Evolutionary conservation across 2,329 filamentous ascomycete genomes (phyloP), one percentile per base, ranked within the genome.

Genomic region (Pseudogymnoascus sp.): DNA sequence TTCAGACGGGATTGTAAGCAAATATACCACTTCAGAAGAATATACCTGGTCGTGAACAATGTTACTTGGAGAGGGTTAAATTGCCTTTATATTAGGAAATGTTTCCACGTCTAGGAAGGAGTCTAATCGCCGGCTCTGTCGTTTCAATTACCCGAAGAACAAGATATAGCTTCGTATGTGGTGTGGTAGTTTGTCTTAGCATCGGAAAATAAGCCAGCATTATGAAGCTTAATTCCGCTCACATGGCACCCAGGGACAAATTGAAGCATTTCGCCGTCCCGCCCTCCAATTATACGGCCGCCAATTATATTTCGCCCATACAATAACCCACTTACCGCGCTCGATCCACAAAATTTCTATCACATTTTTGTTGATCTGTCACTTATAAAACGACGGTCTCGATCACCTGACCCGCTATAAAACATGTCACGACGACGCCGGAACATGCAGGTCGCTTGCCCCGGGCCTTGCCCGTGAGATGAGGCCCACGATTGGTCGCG

Each of bases 381-480:
- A 56, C 25, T 18, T 56, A 18, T 34, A 4, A 34, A 5, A 18
- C 1, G 25, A 21, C 10, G 16, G 18, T 56, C 7, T 12, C 28
- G 5, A 34, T 56, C 28, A 56, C 50, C 50, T 34, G 50, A 56
- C 28, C n/a, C 50, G 25, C 50, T 34, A 6, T 18, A 56, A 34
- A 34, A 18, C 1, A 56, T 18, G 16, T 18, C n/a, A 34, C 23
- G 10, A 53, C 46, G 25, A 28, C 8, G 25, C 50, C 28, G 50
- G 50, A 56, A 56, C 25, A 56, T 56, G 50, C 50, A 56, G 28
- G 50, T 34, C 25, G 50, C 50, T 44, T 21, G 50, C 28, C 50
- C n/a, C 28, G 50, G 16, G 8, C 50, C 25, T 56, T 56, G 28
- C n/a, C 28, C 28, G 4, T 12, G 5, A 16, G n/a, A 14, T 16